Conservation (phyloP, 768 basidiomycete genomes). For the Lyophyllum shimeji region DNA sequence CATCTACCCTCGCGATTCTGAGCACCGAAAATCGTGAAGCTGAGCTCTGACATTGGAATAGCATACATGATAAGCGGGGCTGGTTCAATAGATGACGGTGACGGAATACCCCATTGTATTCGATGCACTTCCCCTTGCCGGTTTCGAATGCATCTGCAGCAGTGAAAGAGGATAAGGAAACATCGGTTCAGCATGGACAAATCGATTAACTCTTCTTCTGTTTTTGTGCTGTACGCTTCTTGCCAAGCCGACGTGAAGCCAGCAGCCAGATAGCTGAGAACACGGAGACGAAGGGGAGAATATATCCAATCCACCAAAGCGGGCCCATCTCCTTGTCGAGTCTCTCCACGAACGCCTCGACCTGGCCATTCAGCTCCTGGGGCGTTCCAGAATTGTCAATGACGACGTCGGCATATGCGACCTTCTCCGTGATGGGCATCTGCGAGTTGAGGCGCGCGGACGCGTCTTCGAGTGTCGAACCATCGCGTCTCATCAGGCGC, state of each 20-base stretch:
- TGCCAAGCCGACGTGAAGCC: constrained; percentile 13
- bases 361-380: constrained; percentile 59
- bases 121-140: neutral
- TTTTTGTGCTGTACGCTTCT: constrained; percentile 8
- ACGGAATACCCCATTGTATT: no score
- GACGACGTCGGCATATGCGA: constrained; percentile 81
- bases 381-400: constrained; percentile 86
- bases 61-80: no score
- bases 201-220: constrained; percentile 12
- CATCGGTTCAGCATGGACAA: neutral
- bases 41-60: neutral
- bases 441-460: constrained; percentile 76
- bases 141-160: neutral
- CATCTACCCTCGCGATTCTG: no score
- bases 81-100: no score
- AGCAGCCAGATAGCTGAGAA: constrained; percentile 15
- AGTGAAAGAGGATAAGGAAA: neutral
- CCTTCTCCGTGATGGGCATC: constrained; percentile 74
- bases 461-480: constrained; percentile 65
- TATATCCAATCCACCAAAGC: constrained; percentile 47
- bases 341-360: constrained; percentile 46
- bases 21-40: neutral
- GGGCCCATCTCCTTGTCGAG: constrained; percentile 50
- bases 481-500: constrained; percentile 78
- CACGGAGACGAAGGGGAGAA: constrained; percentile 19